These are phyloP conservation scores for Cymbidium sinense DNA, from an alignment of 106 monocot species.

Conservation along the genomic window DNA sequence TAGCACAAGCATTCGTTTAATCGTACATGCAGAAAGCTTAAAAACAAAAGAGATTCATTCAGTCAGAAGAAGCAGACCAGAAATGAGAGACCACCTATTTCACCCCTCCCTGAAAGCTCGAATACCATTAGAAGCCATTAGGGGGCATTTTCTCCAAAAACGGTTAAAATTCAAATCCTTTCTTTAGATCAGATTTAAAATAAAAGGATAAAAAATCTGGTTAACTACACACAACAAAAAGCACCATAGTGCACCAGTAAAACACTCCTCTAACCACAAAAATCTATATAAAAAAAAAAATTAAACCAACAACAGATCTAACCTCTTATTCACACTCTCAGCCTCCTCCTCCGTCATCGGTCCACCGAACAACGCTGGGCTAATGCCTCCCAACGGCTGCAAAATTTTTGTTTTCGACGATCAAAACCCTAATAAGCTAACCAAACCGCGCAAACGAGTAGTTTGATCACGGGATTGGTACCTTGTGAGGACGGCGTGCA, in stretches of 20 bases:
- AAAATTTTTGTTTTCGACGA: not conserved
- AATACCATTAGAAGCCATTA: not conserved
- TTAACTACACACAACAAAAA: not conserved
- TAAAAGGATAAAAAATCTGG: not conserved
- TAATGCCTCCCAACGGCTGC: slow-evolving; percentile 30
- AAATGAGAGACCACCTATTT: no score
- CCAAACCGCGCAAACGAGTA: not conserved
- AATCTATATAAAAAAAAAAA: not conserved
- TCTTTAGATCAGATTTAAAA: not conserved
- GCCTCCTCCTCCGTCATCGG: slow-evolving; percentile 34
- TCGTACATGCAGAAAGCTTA: no score
- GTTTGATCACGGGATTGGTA: not conserved
- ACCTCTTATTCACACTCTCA: slow-evolving; percentile 30
- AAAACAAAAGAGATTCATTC: no score
- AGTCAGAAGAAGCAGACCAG: no score
- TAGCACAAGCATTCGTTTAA: no score
- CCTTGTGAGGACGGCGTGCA: slow-evolving; percentile 26
- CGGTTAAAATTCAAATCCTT: not conserved
- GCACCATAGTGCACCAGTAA: not conserved
- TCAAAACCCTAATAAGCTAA: not conserved
- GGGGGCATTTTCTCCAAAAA: no score
- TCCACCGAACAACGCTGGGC: slow-evolving; percentile 30
- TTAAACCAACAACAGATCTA: not conserved
- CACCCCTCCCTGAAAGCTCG: no score
- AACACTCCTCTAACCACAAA: no score